A percentile compares a stretch with the other conserved stretches of the same genome.
Evolutionary conservation across 352 stramenopile species (phyloP).

Genomic region (Globisporangium radiosum): DNA sequence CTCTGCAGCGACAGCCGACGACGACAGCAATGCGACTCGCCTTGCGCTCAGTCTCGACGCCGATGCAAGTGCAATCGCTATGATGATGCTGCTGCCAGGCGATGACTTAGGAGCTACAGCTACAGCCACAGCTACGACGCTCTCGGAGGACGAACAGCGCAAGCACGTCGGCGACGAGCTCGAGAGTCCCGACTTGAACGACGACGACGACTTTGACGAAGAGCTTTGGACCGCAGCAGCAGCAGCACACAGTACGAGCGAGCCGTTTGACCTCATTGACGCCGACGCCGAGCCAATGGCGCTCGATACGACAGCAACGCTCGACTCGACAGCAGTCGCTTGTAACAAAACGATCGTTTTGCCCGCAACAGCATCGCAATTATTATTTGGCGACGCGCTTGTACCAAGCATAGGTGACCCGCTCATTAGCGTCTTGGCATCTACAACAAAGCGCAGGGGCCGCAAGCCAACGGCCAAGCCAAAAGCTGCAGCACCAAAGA

Average conservation of each 20-base stretch:
- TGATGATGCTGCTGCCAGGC: conserved; percentile 12
- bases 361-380: background rate
- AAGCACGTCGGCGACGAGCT: conserved; percentile 5
- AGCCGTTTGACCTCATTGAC: conserved; percentile 14
- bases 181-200: conserved; percentile 11
- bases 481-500: conserved; percentile 18
- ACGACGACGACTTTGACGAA: conserved; percentile 13
- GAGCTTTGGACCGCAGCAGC: conserved; percentile 8
- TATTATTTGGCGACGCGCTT: no score
- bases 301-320: background rate
- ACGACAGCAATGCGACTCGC: no score
- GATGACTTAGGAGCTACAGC: background rate
- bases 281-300: conserved; percentile 8
- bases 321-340: background rate
- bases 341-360: background rate
- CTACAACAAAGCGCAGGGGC: conserved; percentile 30
- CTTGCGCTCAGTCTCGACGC: conserved; percentile 11
- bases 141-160: conserved; percentile 14
- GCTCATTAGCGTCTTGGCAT: no score
- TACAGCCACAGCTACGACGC: background rate
- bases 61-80: conserved; percentile 11
- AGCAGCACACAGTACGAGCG: background rate
- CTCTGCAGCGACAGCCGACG: no score
- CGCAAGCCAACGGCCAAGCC: conserved; percentile 31
- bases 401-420: no score